Evolutionary conservation across 202 grass and related monocot species (phyloP).

Genomic region (Zoysia matrella): DNA sequence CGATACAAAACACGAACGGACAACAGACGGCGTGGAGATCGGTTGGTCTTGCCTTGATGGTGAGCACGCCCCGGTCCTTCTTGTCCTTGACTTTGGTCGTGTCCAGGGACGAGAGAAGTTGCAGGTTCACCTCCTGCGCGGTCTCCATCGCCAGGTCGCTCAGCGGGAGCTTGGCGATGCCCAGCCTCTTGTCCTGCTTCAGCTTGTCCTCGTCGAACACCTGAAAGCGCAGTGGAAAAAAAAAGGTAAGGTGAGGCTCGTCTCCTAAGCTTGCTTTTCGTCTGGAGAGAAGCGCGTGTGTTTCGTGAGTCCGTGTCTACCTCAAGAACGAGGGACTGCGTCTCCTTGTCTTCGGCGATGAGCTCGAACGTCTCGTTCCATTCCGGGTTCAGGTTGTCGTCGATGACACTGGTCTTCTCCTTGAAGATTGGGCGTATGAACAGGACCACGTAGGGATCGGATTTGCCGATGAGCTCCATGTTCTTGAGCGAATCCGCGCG

Average conservation of each 20-base stretch:
- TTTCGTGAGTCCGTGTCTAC: conserved; percentile 30
- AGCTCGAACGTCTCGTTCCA: too few species aligned
- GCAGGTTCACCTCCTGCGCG: conserved; percentile 75
- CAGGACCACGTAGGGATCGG: conserved; percentile 92
- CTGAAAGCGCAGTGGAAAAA: conserved; percentile 28
- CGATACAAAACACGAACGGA: background rate
- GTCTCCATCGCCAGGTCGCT: conserved; percentile 61
- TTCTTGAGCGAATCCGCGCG: conserved; percentile 83
- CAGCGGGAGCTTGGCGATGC: conserved; percentile 75
- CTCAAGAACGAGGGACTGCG: conserved; percentile 78
- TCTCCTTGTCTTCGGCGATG: conserved; percentile 57
- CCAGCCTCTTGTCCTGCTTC: conserved; percentile 94
- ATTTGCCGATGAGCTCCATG: conserved; percentile 96
- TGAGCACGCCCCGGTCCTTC: conserved; percentile 86
- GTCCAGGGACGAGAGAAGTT: conserved; percentile 87
- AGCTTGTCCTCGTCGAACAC: conserved; percentile 95
- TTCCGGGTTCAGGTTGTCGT: too few species aligned
- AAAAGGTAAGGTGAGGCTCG: background rate
- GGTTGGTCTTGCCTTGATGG: conserved; percentile 63
- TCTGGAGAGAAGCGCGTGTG: background rate
- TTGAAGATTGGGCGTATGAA: conserved; percentile 94
- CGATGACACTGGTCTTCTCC: conserved; percentile 39
- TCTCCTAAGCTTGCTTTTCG: background rate
- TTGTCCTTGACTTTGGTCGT: conserved; percentile 98
- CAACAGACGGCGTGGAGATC: background rate